Evolutionary conservation across 2,329 filamentous ascomycete genomes (phyloP), one percentile per base, ranked within the genome.

Genomic region (Aspergillus japonicus): DNA sequence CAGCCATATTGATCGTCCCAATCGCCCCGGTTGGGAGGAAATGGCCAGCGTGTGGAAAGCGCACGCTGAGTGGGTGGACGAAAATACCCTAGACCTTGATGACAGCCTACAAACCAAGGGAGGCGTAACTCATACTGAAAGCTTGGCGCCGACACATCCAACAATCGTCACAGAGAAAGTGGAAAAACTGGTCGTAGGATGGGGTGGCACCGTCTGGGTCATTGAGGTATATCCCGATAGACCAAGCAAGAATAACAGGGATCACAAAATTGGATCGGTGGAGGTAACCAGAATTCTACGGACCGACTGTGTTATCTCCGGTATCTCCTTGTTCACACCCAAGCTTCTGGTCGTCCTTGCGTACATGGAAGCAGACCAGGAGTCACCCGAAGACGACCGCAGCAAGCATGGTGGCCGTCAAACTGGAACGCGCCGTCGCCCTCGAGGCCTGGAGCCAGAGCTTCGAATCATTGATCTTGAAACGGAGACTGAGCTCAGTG

Each of bases 31-130:
- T 58, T 98, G 95, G 92, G 92, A 97, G 66, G 92, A 96, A 47
- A 97, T 99, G 93, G 93, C 93, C 0, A 86, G 90, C 50, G 91
- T 97, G 4, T 98, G 95, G 93, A 96, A 94, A 78, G 91, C 91
- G 2, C 85, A 93, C 23, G 87, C 88, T 1, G 92, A 98, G 73
- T 99, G 95, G 95, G 89, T 98, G 49, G 91, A 98, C 69, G 90
- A 96, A 68, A 84, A 88, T 62, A 82, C 85, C 5, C 81, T 97
- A n/a, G 90, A 93, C 66, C 82, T 80, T 3, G 90, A 94, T 56
- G 87, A 92, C 39, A 82, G 85, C 24, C 59, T 67, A 48, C 64
- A 64, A 51, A 61, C 61, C 21, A 76, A 73, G 48, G 69, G 63
- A 42, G 64, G 66, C 5, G 60, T 69, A 50, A 58, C 64, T n/a